Evolutionary conservation across 139 green algal genomes (phyloP), one percentile per base, ranked within the genome.

Genomic region (Zygnema cylindricum): DNA sequence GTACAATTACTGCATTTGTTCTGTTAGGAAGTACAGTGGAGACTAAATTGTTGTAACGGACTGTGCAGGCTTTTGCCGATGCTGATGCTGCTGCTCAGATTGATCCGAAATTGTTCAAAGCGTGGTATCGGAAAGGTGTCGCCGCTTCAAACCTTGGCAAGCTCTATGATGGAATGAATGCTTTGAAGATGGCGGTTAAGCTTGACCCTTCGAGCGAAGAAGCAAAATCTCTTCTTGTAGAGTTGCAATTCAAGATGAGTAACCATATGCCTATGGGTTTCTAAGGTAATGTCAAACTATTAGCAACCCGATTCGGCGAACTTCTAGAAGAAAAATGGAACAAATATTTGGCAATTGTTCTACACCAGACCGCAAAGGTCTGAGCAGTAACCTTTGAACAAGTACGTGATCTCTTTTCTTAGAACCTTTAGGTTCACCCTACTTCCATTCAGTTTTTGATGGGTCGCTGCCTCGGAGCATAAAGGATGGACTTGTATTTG

Each of bases 171-270:
- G 49, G 30, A 25, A 69, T 73, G 39, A 16, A 77, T 69, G 81
- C 81, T 39, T 30, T 36, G 36, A 86, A 69, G 81, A 21, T 30
- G 36, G 81, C 81, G 1, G 21, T 79, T 43, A 39, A 41, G 36
- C 43, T 86, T 25, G 43, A 86, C 30, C 81, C 81, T 30, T 41
- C 16, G 49, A 86, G 55, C 54, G 30, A 81, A 3, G 54, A 86
- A 54, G 81, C 49, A 40, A 41, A 41, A 38, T 36, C 2, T 23
- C 81, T 86, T 30, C 40, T 86, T 22, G 35, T 39, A 54, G 81
- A 86, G 81, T 35, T 55, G 1, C 81, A 86, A 69, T 86, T 23
- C 43, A 86, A 86, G 3, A 86, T 86, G 81, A 54, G 81, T 16
- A 43, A 79, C 49, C 49, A n/a, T n/a, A n/a, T n/a, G n/a, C n/a